phyloP scores from a whole-genome alignment of 495 filamentous ascomycete species.

The Podospora fimiseda region DNA sequence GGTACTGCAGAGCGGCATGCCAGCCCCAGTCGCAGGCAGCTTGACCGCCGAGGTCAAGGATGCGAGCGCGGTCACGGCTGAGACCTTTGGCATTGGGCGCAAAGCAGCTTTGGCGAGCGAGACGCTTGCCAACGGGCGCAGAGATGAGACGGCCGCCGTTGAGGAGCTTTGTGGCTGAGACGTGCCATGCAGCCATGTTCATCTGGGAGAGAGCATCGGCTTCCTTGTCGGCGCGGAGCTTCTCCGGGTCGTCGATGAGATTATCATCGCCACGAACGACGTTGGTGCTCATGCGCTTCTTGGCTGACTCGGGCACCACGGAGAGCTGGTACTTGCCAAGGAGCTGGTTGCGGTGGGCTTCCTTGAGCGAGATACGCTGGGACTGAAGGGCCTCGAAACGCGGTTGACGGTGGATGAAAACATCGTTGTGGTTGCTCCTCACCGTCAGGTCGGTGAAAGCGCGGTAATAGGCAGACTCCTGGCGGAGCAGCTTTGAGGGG shows the following conservation, averaged over 20 bases:
- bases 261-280: conserved; percentile 52
- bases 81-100: conserved; percentile 34
- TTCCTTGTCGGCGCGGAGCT: conserved; percentile 68
- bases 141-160: conserved; percentile 77
- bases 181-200: conserved; percentile 67
- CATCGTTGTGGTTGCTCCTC: conserved; percentile 56
- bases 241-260: conserved; percentile 49
- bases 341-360: conserved; percentile 63
- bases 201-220: conserved; percentile 72
- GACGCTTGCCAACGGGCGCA: conserved; percentile 60
- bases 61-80: conserved; percentile 49
- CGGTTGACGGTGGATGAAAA: conserved; percentile 73
- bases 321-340: conserved; percentile 68
- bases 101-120: conserved; percentile 46
- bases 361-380: conserved; percentile 59
- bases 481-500: conserved; percentile 42
- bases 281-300: conserved; percentile 53
- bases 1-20: conserved; percentile 79
- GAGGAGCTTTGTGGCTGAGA: conserved; percentile 67
- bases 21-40: conserved; percentile 90
- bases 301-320: conserved; percentile 48
- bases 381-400: conserved; percentile 88
- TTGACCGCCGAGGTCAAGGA: conserved; percentile 86
- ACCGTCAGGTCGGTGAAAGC: conserved; percentile 70
- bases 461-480: conserved; percentile 85